Conservation (phyloP, 2,329 filamentous ascomycete species). For the Alternaria panax region DNA sequence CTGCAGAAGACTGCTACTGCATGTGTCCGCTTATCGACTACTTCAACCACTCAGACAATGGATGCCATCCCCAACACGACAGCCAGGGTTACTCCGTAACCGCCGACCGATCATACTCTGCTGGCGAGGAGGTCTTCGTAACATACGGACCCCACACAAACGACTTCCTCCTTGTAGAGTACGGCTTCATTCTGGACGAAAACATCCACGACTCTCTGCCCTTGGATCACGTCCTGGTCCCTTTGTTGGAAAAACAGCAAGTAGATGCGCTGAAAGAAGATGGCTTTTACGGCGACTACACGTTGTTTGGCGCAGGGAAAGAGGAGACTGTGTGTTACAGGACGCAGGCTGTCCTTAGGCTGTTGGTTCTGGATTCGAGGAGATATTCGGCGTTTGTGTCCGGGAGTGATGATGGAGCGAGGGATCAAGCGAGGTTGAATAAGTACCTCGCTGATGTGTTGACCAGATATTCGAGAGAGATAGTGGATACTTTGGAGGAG, state of each 20-base stretch:
- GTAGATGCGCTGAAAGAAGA: conserved; percentile 51
- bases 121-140: conserved; percentile 71
- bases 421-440: conserved; percentile 48
- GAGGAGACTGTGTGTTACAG: conserved; percentile 51
- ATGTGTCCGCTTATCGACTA: conserved; percentile 77
- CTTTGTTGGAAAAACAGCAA: conserved; percentile 44
- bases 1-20: conserved; percentile 67
- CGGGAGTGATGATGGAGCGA: conserved; percentile 42
- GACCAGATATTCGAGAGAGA: conserved; percentile 38
- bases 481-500: conserved; percentile 39
- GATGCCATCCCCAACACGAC: conserved; percentile 62
- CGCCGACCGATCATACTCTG: conserved; percentile 59
- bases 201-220: conserved; percentile 52
- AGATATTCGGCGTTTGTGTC: conserved; percentile 42
- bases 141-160: conserved; percentile 75
- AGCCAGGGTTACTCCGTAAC: conserved; percentile 63
- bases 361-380: conserved; percentile 39
- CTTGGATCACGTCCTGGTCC: conserved; percentile 53
- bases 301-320: conserved; percentile 17
- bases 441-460: conserved; percentile 46
- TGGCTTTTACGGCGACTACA: conserved; percentile 51
- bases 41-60: conserved; percentile 65
- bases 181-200: conserved; percentile 55
- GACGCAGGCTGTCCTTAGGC: conserved; percentile 55
- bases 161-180: conserved; percentile 76